Percentiles rank a stretch among this genome's conserved stretches.
Conservation (phyloP, 441 rosid genomes). For the Jatropha podagrica region DNA sequence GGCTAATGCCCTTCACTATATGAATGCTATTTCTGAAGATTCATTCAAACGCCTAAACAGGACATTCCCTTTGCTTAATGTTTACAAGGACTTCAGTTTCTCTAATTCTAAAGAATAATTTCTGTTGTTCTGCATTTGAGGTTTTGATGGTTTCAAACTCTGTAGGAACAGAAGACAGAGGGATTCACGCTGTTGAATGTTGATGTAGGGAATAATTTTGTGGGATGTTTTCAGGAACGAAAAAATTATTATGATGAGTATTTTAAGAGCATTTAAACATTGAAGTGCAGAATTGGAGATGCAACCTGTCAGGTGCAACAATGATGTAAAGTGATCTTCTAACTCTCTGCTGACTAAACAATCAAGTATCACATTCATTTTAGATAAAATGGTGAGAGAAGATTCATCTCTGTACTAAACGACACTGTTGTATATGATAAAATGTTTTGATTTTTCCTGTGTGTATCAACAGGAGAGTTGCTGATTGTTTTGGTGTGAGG, state of each 20-base stretch:
- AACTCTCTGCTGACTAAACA: background rate
- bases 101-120: conserved; percentile 32
- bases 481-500: background rate
- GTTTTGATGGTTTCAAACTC: background rate
- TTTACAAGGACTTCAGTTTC: conserved; percentile 42
- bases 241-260: background rate
- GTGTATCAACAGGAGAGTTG: background rate
- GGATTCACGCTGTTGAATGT: background rate
- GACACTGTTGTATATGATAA: background rate
- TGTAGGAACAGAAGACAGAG: background rate
- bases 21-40: conserved; percentile 55
- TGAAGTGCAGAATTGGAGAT: background rate
- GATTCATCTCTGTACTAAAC: background rate
- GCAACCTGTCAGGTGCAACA: background rate
- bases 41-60: conserved; percentile 53
- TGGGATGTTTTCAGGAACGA: too few relatives aligned
- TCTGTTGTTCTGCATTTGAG: background rate
- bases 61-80: conserved; percentile 67
- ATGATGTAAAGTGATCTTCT: background rate
- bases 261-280: background rate
- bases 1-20: conserved; percentile 46
- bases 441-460: background rate
- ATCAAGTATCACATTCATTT: background rate
- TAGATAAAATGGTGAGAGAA: background rate
- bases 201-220: background rate